Evolutionary conservation across 805 yeast species (phyloP).

Genomic region (Clavispora phyllophila): DNA sequence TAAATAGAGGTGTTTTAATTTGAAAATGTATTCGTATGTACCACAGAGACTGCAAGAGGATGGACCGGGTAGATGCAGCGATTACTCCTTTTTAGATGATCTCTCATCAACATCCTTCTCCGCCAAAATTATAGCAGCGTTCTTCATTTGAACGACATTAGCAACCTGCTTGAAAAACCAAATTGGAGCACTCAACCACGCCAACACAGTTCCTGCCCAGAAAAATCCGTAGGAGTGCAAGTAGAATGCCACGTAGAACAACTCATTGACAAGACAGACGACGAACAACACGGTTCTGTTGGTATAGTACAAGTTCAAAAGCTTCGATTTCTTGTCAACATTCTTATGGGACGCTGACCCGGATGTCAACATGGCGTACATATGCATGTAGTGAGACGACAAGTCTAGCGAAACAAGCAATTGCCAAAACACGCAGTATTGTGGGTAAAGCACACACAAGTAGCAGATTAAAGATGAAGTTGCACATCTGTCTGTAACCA

Average conservation of each 20-base stretch:
- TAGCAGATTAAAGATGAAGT: slow-evolving; percentile 90
- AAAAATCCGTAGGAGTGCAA: slow-evolving; percentile 60
- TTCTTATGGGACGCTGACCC: slow-evolving; percentile 84
- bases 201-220: slow-evolving; percentile 58
- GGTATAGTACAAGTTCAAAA: slow-evolving; percentile 81
- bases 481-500: slow-evolving; percentile 98
- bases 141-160: slow-evolving; percentile 80
- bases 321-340: slow-evolving; percentile 65
- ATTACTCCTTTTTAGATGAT: slow-evolving; percentile 10
- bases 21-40: background rate
- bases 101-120: slow-evolving; percentile 62
- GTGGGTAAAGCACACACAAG: slow-evolving; percentile 75
- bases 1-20: background rate
- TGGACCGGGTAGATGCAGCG: background rate
- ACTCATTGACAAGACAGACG: slow-evolving; percentile 90
- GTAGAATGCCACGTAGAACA: slow-evolving; percentile 87
- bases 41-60: background rate
- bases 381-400: slow-evolving; percentile 96
- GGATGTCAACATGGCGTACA: slow-evolving; percentile 84
- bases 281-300: slow-evolving; percentile 77
- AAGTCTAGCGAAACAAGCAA: slow-evolving; percentile 76
- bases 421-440: slow-evolving; percentile 69
- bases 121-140: slow-evolving; percentile 82
- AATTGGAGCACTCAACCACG: slow-evolving; percentile 67
- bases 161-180: slow-evolving; percentile 89